These are phyloP conservation scores for Globisporangium radiosum DNA, from an alignment of 352 stramenopile species.

Conservation along the genomic window DNA sequence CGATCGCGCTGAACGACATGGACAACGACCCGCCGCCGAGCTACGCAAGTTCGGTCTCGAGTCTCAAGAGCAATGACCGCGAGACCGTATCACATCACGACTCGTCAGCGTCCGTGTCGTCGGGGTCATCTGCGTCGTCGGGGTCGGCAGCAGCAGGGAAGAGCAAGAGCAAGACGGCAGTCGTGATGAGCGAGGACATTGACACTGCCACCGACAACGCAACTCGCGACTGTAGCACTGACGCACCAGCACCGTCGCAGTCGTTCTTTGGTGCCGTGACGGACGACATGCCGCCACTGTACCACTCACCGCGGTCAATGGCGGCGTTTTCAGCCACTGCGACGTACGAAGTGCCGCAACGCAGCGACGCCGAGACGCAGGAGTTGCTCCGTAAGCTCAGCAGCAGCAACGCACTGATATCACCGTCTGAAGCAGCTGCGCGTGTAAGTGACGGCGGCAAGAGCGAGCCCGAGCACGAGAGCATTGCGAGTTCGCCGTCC, in stretches of 20 bases:
- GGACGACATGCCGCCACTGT: constrained; percentile 7
- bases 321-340: constrained; percentile 5
- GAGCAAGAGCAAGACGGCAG: neutral
- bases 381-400: constrained; percentile 14
- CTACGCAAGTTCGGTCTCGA: constrained; percentile 8
- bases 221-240: neutral
- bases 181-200: neutral
- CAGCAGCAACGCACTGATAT: neutral
- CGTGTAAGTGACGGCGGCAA: neutral
- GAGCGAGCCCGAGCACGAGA: constrained; percentile 14
- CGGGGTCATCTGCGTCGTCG: neutral
- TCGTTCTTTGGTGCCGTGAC: constrained; percentile 13
- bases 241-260: neutral
- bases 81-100: neutral
- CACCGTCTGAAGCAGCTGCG: too few species aligned
- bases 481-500: neutral
- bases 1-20: constrained; percentile 6
- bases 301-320: constrained; percentile 10
- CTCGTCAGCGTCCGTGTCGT: constrained; percentile 1
- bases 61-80: neutral
- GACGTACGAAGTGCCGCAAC: constrained; percentile 14
- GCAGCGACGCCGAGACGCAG: constrained; percentile 6
- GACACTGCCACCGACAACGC: neutral
- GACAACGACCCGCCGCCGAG: constrained; percentile 6
- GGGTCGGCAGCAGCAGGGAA: neutral